These are phyloP conservation scores for Lasiodiplodia gonubiensis DNA, from an alignment of 2,329 filamentous ascomycete species.

Conservation along the genomic window DNA sequence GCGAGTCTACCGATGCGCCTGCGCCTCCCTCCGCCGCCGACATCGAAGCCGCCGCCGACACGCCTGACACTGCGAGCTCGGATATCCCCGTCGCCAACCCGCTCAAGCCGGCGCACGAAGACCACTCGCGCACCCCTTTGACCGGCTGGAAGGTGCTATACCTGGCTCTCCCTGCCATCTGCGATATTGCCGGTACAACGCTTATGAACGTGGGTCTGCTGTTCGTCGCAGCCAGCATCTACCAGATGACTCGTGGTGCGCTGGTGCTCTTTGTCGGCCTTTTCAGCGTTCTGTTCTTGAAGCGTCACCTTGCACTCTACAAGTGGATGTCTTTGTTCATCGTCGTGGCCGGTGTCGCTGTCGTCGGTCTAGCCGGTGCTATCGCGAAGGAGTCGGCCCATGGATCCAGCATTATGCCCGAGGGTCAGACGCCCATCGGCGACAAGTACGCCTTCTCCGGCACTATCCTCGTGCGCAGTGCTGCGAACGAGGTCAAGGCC, in stretches of 20 bases:
- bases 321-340: slow-evolving; percentile 90
- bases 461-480: slow-evolving; percentile 24
- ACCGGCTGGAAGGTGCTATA: slow-evolving; percentile 73
- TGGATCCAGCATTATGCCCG: slow-evolving; percentile 8
- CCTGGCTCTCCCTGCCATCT: slow-evolving; percentile 84
- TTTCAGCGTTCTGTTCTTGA: slow-evolving; percentile 91
- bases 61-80: slow-evolving; percentile 48
- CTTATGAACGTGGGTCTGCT: slow-evolving; percentile 96
- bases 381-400: slow-evolving; percentile 67
- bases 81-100: slow-evolving; percentile 60
- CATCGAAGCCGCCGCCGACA: slow-evolving; percentile 54
- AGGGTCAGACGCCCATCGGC: slow-evolving; percentile 12
- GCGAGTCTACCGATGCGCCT: slow-evolving; percentile 34
- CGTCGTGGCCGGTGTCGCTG: slow-evolving; percentile 83
- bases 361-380: slow-evolving; percentile 88
- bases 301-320: slow-evolving; percentile 78
- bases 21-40: slow-evolving; percentile 50
- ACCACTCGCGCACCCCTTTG: slow-evolving; percentile 66
- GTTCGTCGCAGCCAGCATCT: slow-evolving; percentile 94
- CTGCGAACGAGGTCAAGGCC: slow-evolving; percentile 9
- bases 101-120: slow-evolving; percentile 52
- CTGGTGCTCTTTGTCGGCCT: slow-evolving; percentile 94
- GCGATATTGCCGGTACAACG: slow-evolving; percentile 93
- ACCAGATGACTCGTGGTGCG: slow-evolving; percentile 97
- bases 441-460: slow-evolving; percentile 18